Conservation (phyloP, 305 asterid species). For the Fraxinus sp. region DNA sequence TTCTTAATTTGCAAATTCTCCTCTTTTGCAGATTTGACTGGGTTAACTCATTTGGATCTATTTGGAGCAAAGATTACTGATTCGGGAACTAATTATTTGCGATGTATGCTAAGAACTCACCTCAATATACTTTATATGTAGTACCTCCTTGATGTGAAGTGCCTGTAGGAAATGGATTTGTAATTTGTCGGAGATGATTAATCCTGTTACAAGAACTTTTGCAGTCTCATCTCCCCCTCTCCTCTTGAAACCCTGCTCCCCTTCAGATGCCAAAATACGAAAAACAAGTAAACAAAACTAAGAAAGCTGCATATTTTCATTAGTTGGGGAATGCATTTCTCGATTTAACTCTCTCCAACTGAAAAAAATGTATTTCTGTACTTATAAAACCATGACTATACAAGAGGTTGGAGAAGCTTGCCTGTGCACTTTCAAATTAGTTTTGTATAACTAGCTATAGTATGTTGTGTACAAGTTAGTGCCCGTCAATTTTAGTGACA, state of each 20-base stretch:
- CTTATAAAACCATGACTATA: background rate
- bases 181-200: background rate
- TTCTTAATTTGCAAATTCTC: background rate
- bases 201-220: background rate
- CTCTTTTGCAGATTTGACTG: conserved; percentile 71
- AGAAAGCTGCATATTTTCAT: background rate
- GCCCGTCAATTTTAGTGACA: background rate
- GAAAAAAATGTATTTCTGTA: background rate
- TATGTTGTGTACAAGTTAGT: background rate
- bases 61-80: conserved; percentile 97
- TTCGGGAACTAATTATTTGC: conserved; percentile 73
- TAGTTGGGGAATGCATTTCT: background rate
- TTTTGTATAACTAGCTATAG: background rate
- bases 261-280: background rate
- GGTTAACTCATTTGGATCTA: conserved; percentile 86
- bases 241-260: background rate
- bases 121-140: background rate
- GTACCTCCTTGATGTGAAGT: background rate
- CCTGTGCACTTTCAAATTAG: background rate
- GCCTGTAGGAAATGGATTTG: background rate
- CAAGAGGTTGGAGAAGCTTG: background rate
- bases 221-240: background rate
- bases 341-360: background rate
- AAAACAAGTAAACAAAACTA: background rate
- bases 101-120: conserved; percentile 44